These are phyloP conservation scores for Helenozyma rhizophorensis DNA, from an alignment of 805 yeast genomes.

Conservation along the genomic window DNA sequence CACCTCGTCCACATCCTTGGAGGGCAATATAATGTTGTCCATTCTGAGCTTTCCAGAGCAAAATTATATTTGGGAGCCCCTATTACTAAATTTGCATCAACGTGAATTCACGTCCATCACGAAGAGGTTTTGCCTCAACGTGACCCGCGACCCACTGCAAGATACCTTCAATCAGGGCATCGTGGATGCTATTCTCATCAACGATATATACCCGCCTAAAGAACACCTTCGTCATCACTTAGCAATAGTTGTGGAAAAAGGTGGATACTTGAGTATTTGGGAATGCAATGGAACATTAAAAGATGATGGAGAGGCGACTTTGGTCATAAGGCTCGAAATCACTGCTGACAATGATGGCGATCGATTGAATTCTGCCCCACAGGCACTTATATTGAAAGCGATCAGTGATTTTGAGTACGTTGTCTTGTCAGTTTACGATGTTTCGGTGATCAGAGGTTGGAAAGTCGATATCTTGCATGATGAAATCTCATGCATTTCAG, in stretches of 20 bases:
- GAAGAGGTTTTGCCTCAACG: conserved; percentile 29
- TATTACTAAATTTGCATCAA: conserved; percentile 15
- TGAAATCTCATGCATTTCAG: conserved; percentile 1
- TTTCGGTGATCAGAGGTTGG: conserved; percentile 40
- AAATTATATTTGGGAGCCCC: conserved; percentile 42
- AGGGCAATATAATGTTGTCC: conserved; percentile 29
- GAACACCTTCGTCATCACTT: conserved; percentile 24
- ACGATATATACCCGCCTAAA: conserved; percentile 21
- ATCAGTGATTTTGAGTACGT: conserved; percentile 23
- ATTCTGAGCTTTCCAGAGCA: conserved; percentile 34
- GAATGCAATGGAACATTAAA: conserved; percentile 41
- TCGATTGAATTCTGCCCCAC: conserved; percentile 13
- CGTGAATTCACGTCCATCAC: conserved; percentile 24
- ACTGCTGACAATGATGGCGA: conserved; percentile 4
- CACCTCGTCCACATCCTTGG: conserved; percentile 47
- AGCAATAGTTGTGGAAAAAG: conserved; percentile 27
- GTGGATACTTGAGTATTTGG: conserved; percentile 52
- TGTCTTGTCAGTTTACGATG: conserved; percentile 47
- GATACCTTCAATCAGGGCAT: conserved; percentile 19
- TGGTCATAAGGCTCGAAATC: conserved; percentile 17
- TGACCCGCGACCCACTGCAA: conserved; percentile 7
- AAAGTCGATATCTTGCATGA: conserved; percentile 17
- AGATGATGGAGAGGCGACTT: conserved; percentile 28
- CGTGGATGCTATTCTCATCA: conserved; percentile 29
- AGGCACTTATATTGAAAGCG: conserved; percentile 20